Conservation (phyloP, 306 rosid species). For the Corylus americana region DNA sequence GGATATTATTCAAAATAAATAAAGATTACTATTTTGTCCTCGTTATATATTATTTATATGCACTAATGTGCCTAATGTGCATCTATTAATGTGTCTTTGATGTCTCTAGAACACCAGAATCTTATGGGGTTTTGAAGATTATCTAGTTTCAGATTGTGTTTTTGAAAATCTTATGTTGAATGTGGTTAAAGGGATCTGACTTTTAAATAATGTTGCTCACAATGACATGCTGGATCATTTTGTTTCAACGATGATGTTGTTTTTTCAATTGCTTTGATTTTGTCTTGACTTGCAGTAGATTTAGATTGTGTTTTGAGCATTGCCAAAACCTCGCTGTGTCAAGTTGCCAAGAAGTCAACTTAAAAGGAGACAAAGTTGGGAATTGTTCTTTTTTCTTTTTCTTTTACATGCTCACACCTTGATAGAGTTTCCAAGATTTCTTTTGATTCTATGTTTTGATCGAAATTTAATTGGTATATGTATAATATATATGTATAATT, state of each 20-base stretch:
- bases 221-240: background rate
- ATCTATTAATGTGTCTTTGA: background rate
- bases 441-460: background rate
- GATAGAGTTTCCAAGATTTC: background rate
- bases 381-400: background rate
- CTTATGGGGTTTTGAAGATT: slow-evolving; percentile 1
- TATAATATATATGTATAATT: no score
- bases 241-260: background rate
- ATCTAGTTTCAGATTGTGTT: background rate
- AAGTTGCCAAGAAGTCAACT: background rate
- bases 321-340: background rate
- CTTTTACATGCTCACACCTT: background rate
- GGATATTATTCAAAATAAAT: no score
- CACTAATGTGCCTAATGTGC: background rate
- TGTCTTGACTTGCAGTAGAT: background rate
- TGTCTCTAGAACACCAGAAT: background rate
- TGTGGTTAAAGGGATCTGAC: background rate
- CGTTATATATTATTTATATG: background rate
- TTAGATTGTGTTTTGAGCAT: background rate
- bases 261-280: background rate
- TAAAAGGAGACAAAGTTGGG: background rate
- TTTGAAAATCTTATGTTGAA: background rate
- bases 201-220: background rate
- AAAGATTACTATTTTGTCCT: background rate
- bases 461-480: background rate